phyloP scores from a whole-genome alignment of 2,329 filamentous ascomycete genomes.

The Nigrospora osmanthi region DNA sequence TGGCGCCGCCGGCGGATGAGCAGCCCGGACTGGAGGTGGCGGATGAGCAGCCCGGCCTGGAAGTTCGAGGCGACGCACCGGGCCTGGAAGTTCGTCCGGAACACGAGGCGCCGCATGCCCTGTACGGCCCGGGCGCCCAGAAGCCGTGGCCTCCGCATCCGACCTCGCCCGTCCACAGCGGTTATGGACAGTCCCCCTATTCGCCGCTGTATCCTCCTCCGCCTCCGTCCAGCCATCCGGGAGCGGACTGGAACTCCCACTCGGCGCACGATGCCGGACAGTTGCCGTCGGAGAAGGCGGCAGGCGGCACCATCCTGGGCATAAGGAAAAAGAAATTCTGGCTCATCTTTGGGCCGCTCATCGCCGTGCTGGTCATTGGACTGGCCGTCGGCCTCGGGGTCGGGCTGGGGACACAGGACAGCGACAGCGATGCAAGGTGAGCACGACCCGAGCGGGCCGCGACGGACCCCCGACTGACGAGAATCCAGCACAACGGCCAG shows the following conservation, averaged over 20 bases:
- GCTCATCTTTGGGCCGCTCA: conserved; percentile 14
- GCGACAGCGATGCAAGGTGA: neutral
- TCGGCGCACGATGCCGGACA: neutral
- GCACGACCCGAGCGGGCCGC: neutral
- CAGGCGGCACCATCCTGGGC: conserved; percentile 8
- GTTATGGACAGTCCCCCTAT: neutral
- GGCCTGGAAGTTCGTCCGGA: conserved; percentile 5
- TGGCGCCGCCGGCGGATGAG: neutral
- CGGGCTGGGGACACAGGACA: conserved; percentile 7
- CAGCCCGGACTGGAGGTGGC: neutral
- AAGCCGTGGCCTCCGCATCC: conserved; percentile 7
- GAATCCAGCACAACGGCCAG: neutral
- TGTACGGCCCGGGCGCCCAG: conserved; percentile 9
- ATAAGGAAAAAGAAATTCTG: conserved; percentile 13
- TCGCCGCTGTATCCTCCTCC: neutral
- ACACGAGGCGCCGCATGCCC: conserved; percentile 10
- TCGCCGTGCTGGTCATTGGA: conserved; percentile 13
- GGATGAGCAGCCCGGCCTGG: neutral
- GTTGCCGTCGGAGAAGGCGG: neutral
- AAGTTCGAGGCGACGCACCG: neutral
- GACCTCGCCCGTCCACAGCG: conserved; percentile 2
- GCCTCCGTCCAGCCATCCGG: neutral
- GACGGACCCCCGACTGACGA: neutral
- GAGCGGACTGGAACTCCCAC: neutral
- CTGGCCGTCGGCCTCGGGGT: conserved; percentile 17